These are phyloP conservation scores for Ogataea chonburiensis DNA, from an alignment of 805 yeast genomes.

Conservation along the genomic window DNA sequence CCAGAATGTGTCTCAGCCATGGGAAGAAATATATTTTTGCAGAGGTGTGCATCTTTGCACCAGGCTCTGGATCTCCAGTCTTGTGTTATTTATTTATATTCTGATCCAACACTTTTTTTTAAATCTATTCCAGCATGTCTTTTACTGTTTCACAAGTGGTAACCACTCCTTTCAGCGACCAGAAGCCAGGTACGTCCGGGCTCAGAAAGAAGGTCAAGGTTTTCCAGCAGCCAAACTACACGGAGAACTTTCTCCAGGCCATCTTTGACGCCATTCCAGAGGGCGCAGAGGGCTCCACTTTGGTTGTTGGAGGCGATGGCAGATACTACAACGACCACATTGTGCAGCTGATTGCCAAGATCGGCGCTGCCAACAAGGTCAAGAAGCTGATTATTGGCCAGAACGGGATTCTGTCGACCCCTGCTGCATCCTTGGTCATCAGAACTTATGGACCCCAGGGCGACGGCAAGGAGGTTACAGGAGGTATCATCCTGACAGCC, in stretches of 20 bases:
- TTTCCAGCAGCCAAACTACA: constrained; percentile 74
- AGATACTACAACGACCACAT: constrained; percentile 84
- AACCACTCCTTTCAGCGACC: constrained; percentile 82
- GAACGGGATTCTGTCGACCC: constrained; percentile 86
- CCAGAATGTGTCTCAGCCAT: constrained; percentile 12
- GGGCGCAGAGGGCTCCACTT: constrained; percentile 67
- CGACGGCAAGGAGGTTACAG: constrained; percentile 58
- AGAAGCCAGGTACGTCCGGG: constrained; percentile 98
- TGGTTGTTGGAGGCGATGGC: constrained; percentile 97
- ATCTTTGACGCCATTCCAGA: constrained; percentile 86
- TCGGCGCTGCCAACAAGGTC: constrained; percentile 91
- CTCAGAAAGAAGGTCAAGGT: constrained; percentile 86
- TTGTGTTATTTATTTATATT: constrained; percentile 1
- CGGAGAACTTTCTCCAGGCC: constrained; percentile 93
- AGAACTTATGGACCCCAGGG: constrained; percentile 50
- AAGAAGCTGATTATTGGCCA: constrained; percentile 82
- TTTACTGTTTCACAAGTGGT: constrained; percentile 35
- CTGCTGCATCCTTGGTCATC: constrained; percentile 93
- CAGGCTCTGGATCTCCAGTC: not conserved
- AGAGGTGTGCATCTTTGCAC: constrained; percentile 7
- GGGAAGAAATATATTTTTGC: not conserved
- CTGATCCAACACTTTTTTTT: not conserved
- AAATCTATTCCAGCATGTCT: constrained; percentile 14
- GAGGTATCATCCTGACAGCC: constrained; percentile 95
- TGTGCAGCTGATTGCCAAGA: constrained; percentile 74